Conservation (phyloP, 2,329 filamentous ascomycete species). For the Chaetomium strumarium region DNA sequence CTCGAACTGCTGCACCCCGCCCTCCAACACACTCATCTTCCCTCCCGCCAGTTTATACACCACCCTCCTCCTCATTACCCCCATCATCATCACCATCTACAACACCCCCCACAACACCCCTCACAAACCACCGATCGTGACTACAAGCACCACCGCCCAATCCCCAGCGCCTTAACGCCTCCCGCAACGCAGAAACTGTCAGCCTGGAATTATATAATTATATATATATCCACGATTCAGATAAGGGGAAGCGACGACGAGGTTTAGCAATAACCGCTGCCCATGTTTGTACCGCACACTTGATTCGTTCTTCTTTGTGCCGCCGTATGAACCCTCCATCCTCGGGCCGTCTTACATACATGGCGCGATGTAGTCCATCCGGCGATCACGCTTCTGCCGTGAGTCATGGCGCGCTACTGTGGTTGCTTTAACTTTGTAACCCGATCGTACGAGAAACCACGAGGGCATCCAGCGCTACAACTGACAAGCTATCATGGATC, state of each 20-base stretch:
- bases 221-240: too few species aligned
- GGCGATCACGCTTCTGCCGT: not conserved
- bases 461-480: too few species aligned
- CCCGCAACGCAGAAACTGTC: slow-evolving; percentile 66
- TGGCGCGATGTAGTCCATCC: not conserved
- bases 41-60: slow-evolving; percentile 58
- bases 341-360: too few species aligned
- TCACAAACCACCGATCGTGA: slow-evolving; percentile 78
- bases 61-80: slow-evolving; percentile 42
- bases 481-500: too few species aligned
- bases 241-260: too few species aligned
- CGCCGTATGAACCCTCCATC: too few species aligned
- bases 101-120: slow-evolving; percentile 63
- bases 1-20: slow-evolving; percentile 62
- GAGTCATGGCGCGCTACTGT: slow-evolving; percentile 5
- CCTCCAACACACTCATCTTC: slow-evolving; percentile 47
- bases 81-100: slow-evolving; percentile 36
- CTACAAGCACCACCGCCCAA: slow-evolving; percentile 73
- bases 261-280: too few species aligned
- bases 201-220: too few species aligned
- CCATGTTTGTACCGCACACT: too few species aligned
- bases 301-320: too few species aligned
- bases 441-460: not conserved
- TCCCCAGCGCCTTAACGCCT: slow-evolving; percentile 62
- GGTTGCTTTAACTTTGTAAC: not conserved